A percentile compares a stretch with the other conserved stretches of the same genome.
These are phyloP conservation scores for Ophiostoma australiae DNA, from an alignment of 2,329 filamentous ascomycete genomes.

Conservation along the genomic window DNA sequence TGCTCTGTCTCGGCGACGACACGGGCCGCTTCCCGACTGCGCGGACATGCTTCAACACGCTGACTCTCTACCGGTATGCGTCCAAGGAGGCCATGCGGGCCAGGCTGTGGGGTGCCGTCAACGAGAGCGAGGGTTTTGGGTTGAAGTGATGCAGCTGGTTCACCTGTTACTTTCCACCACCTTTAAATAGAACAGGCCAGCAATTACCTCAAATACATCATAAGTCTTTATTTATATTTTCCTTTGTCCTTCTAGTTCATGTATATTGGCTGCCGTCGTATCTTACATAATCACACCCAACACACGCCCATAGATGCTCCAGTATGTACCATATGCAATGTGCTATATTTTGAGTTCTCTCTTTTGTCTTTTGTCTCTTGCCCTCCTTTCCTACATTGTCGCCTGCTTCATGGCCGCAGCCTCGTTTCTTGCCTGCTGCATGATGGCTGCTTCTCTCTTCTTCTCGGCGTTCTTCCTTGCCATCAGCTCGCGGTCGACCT, in stretches of 20 bases:
- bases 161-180: not conserved
- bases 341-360: not conserved
- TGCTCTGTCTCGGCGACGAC: constrained; percentile 72
- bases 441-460: constrained; percentile 57
- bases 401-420: constrained; percentile 41
- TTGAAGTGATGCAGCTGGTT: constrained; percentile 54
- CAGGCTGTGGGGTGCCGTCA: constrained; percentile 79
- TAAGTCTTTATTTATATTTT: not conserved
- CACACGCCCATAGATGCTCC: not conserved
- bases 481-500: constrained; percentile 51
- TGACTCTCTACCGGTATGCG: constrained; percentile 70
- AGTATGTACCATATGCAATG: not conserved
- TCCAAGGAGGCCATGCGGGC: constrained; percentile 62
- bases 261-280: not conserved
- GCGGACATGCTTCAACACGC: constrained; percentile 83
- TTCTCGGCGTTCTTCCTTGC: constrained; percentile 51
- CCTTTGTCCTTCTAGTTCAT: not conserved
- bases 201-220: no score
- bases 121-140: constrained; percentile 87
- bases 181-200: not conserved
- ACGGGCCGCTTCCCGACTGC: constrained; percentile 73
- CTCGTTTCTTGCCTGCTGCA: constrained; percentile 51
- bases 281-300: not conserved
- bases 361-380: not conserved
- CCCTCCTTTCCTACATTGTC: constrained; percentile 18